Evolutionary conservation across 768 basidiomycete species (phyloP).

Genomic region (Lepiota venenata): DNA sequence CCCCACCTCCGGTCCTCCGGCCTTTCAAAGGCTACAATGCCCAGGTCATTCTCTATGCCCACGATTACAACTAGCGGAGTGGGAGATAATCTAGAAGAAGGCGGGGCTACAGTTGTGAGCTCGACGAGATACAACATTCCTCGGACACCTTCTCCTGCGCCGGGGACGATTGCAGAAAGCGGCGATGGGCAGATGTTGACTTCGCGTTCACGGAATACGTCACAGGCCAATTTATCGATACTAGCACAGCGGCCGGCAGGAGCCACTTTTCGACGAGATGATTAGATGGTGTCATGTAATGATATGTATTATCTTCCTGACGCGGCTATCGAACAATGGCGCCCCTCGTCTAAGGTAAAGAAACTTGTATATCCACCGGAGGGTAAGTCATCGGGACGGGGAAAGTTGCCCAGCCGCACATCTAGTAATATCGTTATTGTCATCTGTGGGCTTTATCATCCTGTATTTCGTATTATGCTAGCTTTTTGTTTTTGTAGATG

Average conservation of each 20-base stretch:
- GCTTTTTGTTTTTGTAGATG: no score
- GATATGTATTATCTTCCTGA: neutral
- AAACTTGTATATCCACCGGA: no score
- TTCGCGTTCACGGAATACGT: conserved; percentile 64
- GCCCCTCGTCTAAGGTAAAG: no score
- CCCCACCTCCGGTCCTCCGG: conserved; percentile 12
- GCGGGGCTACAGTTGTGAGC: conserved; percentile 24
- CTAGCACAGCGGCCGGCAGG: conserved; percentile 40
- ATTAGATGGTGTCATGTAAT: neutral
- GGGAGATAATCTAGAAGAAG: conserved; percentile 26
- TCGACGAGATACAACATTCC: conserved; percentile 38
- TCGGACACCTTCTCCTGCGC: conserved; percentile 47
- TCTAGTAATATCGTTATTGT: no score
- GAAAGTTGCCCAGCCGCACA: no score
- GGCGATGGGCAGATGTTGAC: conserved; percentile 34
- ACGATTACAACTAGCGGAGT: neutral
- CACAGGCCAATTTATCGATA: conserved; percentile 59
- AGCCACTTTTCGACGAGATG: neutral
- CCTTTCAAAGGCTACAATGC: neutral
- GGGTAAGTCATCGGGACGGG: no score
- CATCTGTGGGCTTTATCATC: no score
- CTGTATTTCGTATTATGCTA: no score
- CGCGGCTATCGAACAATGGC: no score
- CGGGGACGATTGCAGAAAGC: conserved; percentile 36
- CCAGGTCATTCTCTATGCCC: neutral